Evolutionary conservation across 805 yeast species (phyloP).

Genomic region (Tetrapisispora iriomotensis): DNA sequence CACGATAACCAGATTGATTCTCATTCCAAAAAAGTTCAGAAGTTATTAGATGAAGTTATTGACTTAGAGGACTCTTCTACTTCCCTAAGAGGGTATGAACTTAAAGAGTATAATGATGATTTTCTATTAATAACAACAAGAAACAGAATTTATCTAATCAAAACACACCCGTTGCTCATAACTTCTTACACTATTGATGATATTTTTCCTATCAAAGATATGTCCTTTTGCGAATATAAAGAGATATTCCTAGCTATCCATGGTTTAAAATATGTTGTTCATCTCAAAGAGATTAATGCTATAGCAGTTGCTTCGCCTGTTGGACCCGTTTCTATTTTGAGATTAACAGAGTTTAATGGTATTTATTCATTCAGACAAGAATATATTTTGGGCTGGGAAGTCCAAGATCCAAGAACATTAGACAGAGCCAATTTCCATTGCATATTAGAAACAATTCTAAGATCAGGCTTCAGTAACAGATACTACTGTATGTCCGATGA

Average conservation of each 20-base stretch:
- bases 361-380: slow-evolving; percentile 25
- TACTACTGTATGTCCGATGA: slow-evolving; percentile 13
- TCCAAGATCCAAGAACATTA: slow-evolving; percentile 11
- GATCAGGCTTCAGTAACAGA: neutral
- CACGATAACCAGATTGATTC: slow-evolving; percentile 7
- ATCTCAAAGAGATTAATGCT: slow-evolving; percentile 19
- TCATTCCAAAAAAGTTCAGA: slow-evolving; percentile 12
- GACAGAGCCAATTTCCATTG: slow-evolving; percentile 5
- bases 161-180: slow-evolving; percentile 16
- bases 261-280: slow-evolving; percentile 15
- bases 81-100: slow-evolving; percentile 10
- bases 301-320: slow-evolving; percentile 20
- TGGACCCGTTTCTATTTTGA: slow-evolving; percentile 18
- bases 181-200: slow-evolving; percentile 16
- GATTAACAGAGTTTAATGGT: slow-evolving; percentile 22
- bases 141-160: slow-evolving; percentile 8
- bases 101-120: slow-evolving; percentile 10
- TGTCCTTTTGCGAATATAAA: slow-evolving; percentile 6
- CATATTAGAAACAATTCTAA: neutral
- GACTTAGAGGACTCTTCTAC: neutral
- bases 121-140: slow-evolving; percentile 15
- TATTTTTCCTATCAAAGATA: slow-evolving; percentile 14
- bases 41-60: slow-evolving; percentile 5
- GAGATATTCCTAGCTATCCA: slow-evolving; percentile 6
- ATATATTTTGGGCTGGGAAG: slow-evolving; percentile 20